A percentile compares a stretch with the other conserved stretches of the same genome.
phyloP scores from a whole-genome alignment of 2,329 filamentous ascomycete species.

The Epichloe elymi region DNA sequence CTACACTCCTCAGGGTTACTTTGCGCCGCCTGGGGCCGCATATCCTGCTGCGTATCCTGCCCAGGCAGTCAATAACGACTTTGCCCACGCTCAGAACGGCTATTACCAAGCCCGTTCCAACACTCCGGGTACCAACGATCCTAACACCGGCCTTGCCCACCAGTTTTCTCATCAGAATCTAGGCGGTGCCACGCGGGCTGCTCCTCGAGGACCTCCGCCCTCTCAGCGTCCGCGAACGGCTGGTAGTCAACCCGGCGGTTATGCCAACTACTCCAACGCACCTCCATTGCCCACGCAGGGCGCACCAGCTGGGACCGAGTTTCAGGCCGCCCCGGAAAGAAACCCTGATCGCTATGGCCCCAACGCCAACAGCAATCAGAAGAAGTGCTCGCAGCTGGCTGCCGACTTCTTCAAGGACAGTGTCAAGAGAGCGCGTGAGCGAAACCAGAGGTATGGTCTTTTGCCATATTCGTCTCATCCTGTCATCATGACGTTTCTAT shows the following conservation, averaged over 20 bases:
- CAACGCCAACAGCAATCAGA: slow-evolving; percentile 55
- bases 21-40: slow-evolving; percentile 45
- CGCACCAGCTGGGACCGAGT: slow-evolving; percentile 52
- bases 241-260: slow-evolving; percentile 53
- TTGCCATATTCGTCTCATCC: not conserved
- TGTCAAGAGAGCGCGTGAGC: slow-evolving; percentile 86
- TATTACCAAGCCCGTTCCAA: slow-evolving; percentile 39
- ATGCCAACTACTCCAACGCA: slow-evolving; percentile 47
- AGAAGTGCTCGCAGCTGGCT: slow-evolving; percentile 57
- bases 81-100: slow-evolving; percentile 33
- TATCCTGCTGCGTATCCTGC: slow-evolving; percentile 33
- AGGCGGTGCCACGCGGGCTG: slow-evolving; percentile 55
- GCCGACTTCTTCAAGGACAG: slow-evolving; percentile 97
- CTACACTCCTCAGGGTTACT: slow-evolving; percentile 39
- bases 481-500: not conserved
- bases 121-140: slow-evolving; percentile 58
- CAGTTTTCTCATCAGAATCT: slow-evolving; percentile 97
- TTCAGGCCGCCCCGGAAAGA: slow-evolving; percentile 67
- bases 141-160: slow-evolving; percentile 81
- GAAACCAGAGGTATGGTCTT: slow-evolving; percentile 69
- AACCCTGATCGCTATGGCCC: slow-evolving; percentile 54
- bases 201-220: slow-evolving; percentile 53
- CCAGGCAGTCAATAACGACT: slow-evolving; percentile 31
- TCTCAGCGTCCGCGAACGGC: slow-evolving; percentile 73
- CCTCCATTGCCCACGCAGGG: slow-evolving; percentile 52